These are phyloP conservation scores for Ceratocystis albifundus DNA, from an alignment of 2,329 filamentous ascomycete genomes.

Conservation along the genomic window DNA sequence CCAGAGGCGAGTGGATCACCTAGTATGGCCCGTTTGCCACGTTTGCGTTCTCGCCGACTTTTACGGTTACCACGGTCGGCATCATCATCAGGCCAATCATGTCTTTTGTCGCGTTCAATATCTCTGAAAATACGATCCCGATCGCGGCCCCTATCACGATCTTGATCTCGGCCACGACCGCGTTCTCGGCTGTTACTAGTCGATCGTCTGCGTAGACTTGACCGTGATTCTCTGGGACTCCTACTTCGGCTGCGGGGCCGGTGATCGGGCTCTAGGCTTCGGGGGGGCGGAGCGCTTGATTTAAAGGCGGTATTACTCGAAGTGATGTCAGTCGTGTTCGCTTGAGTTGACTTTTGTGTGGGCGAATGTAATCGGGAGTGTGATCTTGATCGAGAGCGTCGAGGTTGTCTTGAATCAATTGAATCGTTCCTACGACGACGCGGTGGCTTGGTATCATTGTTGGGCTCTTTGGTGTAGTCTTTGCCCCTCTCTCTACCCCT, in stretches of 20 bases:
- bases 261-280: not conserved
- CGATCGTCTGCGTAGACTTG: constrained; percentile 12
- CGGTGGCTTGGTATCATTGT: constrained; percentile 13
- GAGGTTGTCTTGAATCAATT: constrained; percentile 9
- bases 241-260: constrained; percentile 14
- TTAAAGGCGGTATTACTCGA: not conserved
- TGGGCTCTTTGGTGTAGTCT: constrained; percentile 1
- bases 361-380: constrained; percentile 1
- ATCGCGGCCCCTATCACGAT: constrained; percentile 9
- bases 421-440: constrained; percentile 15
- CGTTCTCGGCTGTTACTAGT: constrained; percentile 16
- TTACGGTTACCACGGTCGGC: constrained; percentile 24
- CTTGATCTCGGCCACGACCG: constrained; percentile 22
- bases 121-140: constrained; percentile 28
- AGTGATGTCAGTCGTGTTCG: not conserved
- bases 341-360: not conserved
- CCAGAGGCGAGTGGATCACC: constrained; percentile 31
- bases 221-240: constrained; percentile 10
- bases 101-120: constrained; percentile 30
- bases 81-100: constrained; percentile 28
- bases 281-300: not conserved
- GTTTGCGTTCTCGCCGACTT: constrained; percentile 17
- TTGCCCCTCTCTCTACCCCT: not conserved
- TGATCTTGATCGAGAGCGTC: constrained; percentile 14
- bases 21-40: not conserved